phyloP scores from a whole-genome alignment of 805 yeast genomes.

The Teunomyces tritomae region DNA sequence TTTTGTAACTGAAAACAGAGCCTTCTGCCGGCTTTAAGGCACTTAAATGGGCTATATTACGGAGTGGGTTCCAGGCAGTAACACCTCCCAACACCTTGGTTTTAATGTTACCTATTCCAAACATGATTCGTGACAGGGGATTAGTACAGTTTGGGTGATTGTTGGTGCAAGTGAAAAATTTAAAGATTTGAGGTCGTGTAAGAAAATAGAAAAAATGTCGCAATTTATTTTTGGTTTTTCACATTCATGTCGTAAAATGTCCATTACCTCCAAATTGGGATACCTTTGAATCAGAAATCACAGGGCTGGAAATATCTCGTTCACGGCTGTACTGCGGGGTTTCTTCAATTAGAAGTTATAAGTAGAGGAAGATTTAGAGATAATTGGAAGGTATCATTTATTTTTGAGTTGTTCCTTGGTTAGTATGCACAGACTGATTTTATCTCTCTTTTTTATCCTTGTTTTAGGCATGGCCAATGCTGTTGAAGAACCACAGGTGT shows the following conservation, averaged over 20 bases:
- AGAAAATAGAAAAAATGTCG: neutral
- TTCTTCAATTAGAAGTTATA: neutral
- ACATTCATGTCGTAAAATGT: constrained; percentile 3
- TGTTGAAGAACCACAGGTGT: neutral
- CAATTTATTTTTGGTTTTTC: neutral
- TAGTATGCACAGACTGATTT: neutral
- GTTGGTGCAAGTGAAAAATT: constrained; percentile 1
- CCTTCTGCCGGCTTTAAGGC: constrained; percentile 57
- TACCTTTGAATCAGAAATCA: neutral
- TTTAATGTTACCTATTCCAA: constrained; percentile 3
- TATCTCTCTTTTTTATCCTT: neutral
- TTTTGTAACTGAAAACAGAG: constrained; percentile 58
- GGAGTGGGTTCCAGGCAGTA: constrained; percentile 1
- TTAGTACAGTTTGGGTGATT: neutral
- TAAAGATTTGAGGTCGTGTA: neutral
- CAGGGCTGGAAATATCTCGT: neutral
- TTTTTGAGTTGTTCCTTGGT: no score
- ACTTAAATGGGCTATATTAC: constrained; percentile 33
- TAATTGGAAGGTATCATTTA: neutral
- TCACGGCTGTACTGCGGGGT: neutral
- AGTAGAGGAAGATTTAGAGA: neutral
- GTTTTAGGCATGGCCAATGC: neutral
- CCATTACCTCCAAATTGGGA: neutral
- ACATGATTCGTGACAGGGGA: neutral
- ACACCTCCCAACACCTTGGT: constrained; percentile 1